Evolutionary conservation across 345 rosid genomes (phyloP).

Genomic region (Populus davidiana): DNA sequence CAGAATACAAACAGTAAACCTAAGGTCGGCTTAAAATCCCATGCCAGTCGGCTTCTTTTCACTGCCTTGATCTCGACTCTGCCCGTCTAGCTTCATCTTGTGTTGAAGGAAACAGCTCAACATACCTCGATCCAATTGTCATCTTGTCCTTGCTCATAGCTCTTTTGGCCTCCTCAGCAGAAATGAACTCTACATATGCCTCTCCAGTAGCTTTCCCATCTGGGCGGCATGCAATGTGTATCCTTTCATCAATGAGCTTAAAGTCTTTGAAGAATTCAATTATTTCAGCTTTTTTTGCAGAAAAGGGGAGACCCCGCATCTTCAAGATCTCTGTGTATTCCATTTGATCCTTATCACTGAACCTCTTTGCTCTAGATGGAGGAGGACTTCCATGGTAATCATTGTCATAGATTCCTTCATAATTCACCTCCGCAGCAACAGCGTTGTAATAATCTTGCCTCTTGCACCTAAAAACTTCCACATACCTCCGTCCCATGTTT

Average conservation of each 20-base stretch:
- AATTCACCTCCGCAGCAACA: conserved; percentile 77
- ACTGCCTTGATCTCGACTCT: conserved; percentile 89
- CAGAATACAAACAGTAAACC: not conserved
- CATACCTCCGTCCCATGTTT: conserved; percentile 86
- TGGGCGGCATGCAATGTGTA: conserved; percentile 79
- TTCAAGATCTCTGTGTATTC: conserved; percentile 78
- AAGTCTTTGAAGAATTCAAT: conserved; percentile 64
- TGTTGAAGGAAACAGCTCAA: conserved; percentile 81
- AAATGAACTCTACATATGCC: conserved; percentile 78
- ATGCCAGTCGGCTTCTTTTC: conserved; percentile 20
- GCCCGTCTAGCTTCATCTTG: conserved; percentile 82
- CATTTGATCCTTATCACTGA: conserved; percentile 63
- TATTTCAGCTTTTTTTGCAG: conserved; percentile 61
- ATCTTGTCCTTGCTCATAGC: conserved; percentile 91
- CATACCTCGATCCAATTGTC: conserved; percentile 83
- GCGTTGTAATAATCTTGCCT: conserved; percentile 82
- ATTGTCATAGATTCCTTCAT: conserved; percentile 66
- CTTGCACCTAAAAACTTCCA: conserved; percentile 86
- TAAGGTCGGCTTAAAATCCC: not conserved
- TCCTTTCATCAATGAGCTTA: conserved; percentile 53
- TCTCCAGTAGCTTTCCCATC: conserved; percentile 97
- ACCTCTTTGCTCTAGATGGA: conserved; percentile 64
- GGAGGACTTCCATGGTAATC: conserved; percentile 72
- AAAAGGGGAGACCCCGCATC: conserved; percentile 91
- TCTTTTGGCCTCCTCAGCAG: conserved; percentile 70